Evolutionary conservation across 768 basidiomycete species (phyloP).

Genomic region (Asterophora parasitica): DNA sequence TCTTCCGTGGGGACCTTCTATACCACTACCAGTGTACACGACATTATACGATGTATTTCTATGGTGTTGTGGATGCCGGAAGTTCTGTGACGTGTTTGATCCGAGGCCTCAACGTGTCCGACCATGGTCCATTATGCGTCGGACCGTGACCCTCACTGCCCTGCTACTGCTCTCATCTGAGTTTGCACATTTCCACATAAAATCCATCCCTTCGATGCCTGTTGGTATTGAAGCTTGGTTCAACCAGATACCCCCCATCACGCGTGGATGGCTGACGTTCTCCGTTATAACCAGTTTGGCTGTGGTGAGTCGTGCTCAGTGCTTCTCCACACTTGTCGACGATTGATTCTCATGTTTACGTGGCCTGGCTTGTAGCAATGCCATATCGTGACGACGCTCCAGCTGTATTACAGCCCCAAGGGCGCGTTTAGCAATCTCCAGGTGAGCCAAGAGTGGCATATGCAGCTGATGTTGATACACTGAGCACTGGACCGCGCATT

Average conservation of each 20-base stretch:
- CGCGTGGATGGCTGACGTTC: slow-evolving; percentile 78
- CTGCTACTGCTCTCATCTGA: too few species aligned
- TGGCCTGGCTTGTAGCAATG: slow-evolving; percentile 62
- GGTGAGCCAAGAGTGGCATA: slow-evolving; percentile 37
- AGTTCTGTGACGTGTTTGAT: slow-evolving; percentile 12
- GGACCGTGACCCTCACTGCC: too few species aligned
- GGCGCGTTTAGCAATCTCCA: slow-evolving; percentile 78
- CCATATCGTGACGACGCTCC: slow-evolving; percentile 83
- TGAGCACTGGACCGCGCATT: slow-evolving; percentile 3
- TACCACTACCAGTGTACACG: not conserved
- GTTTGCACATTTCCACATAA: not conserved
- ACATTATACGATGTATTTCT: slow-evolving; percentile 3
- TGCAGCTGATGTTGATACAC: not conserved
- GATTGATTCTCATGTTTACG: not conserved
- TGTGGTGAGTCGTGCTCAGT: slow-evolving; percentile 63
- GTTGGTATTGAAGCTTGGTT: slow-evolving; percentile 90
- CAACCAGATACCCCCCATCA: slow-evolving; percentile 86
- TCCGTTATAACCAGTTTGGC: slow-evolving; percentile 79
- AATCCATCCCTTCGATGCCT: slow-evolving; percentile 43
- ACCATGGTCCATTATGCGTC: too few species aligned
- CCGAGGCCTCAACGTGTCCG: slow-evolving; percentile 9
- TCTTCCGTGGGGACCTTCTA: not conserved
- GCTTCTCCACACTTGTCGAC: not conserved
- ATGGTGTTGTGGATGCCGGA: too few species aligned
- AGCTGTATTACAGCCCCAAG: slow-evolving; percentile 90